These are phyloP conservation scores for Cicer judaicum DNA, from an alignment of 306 rosid genomes.

Conservation along the genomic window DNA sequence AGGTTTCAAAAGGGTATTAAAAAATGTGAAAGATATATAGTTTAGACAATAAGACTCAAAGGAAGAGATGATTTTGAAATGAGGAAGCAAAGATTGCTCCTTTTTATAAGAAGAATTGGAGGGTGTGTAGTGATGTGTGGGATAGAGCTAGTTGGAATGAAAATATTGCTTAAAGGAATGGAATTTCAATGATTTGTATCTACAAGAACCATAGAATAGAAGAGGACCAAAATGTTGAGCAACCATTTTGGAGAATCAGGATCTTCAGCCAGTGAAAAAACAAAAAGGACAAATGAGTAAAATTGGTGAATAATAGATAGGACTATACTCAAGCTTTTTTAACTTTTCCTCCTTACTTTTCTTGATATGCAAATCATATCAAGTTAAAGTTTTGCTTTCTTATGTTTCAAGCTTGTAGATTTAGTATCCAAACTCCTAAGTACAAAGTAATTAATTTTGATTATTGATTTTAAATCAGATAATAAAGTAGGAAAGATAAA, in stretches of 20 bases:
- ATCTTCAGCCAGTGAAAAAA: slow-evolving; percentile 43
- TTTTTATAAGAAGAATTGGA: slow-evolving; percentile 59
- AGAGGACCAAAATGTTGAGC: slow-evolving; percentile 53
- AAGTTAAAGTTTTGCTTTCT: neutral
- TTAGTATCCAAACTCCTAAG: neutral
- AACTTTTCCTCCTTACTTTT: slow-evolving; percentile 10
- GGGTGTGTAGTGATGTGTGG: slow-evolving; percentile 44
- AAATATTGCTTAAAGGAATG: slow-evolving; percentile 47
- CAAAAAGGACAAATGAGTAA: neutral
- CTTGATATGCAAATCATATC: neutral
- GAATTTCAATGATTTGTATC: slow-evolving; percentile 70
- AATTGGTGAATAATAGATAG: slow-evolving; percentile 36
- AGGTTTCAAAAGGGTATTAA: neutral
- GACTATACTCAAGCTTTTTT: neutral
- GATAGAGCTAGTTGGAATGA: slow-evolving; percentile 61
- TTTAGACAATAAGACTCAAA: slow-evolving; percentile 32
- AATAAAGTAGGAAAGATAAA: too few species aligned
- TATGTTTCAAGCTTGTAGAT: slow-evolving; percentile 28
- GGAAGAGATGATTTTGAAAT: slow-evolving; percentile 46
- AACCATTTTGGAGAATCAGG: slow-evolving; percentile 55
- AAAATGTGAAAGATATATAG: slow-evolving; percentile 8
- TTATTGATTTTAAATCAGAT: too few species aligned
- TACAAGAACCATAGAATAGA: slow-evolving; percentile 60
- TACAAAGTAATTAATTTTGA: too few species aligned
- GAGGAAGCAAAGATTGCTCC: slow-evolving; percentile 49